Conservation (phyloP, 768 basidiomycete species). For the Panellus pusillus region DNA sequence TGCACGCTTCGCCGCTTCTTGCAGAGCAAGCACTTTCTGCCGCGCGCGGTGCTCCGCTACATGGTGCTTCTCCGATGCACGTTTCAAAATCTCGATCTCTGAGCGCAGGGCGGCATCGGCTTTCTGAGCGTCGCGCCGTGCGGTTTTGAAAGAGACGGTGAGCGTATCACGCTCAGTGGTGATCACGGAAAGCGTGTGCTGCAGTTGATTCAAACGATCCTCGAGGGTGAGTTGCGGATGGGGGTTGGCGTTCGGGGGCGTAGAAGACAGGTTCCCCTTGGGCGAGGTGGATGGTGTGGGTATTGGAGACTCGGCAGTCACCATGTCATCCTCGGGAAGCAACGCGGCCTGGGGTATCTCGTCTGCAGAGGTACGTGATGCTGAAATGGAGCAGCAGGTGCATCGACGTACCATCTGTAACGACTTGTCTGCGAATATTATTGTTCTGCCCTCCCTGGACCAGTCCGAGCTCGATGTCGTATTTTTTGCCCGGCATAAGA, state of each 20-base stretch:
- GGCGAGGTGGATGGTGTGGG: slow-evolving; percentile 45
- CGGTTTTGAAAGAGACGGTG: slow-evolving; percentile 67
- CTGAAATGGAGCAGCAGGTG: slow-evolving; percentile 6
- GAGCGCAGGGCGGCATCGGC: slow-evolving; percentile 76
- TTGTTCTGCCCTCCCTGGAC: slow-evolving; percentile 56
- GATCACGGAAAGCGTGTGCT: slow-evolving; percentile 62
- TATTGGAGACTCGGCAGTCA: slow-evolving; percentile 33
- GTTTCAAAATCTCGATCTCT: slow-evolving; percentile 83
- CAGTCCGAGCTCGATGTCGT: slow-evolving; percentile 84
- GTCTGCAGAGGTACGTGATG: slow-evolving; percentile 2
- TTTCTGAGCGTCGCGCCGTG: slow-evolving; percentile 81
- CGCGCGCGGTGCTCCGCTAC: slow-evolving; percentile 76
- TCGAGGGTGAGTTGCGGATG: slow-evolving; percentile 54
- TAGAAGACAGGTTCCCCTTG: slow-evolving; percentile 26
- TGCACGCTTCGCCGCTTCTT: slow-evolving; percentile 84
- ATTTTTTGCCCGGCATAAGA: slow-evolving; percentile 83
- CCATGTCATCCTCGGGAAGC: slow-evolving; percentile 34
- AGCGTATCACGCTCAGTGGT: slow-evolving; percentile 70
- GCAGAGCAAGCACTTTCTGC: slow-evolving; percentile 84
- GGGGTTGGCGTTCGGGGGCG: slow-evolving; percentile 32
- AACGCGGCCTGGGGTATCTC: slow-evolving; percentile 11
- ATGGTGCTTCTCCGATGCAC: slow-evolving; percentile 77
- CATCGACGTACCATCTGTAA: slow-evolving; percentile 54
- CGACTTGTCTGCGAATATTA: slow-evolving; percentile 60
- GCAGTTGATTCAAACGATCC: slow-evolving; percentile 65